Evolutionary conservation across 164 flowering plant species (phyloP).

Genomic region (Magnolia kwangsiensis): DNA sequence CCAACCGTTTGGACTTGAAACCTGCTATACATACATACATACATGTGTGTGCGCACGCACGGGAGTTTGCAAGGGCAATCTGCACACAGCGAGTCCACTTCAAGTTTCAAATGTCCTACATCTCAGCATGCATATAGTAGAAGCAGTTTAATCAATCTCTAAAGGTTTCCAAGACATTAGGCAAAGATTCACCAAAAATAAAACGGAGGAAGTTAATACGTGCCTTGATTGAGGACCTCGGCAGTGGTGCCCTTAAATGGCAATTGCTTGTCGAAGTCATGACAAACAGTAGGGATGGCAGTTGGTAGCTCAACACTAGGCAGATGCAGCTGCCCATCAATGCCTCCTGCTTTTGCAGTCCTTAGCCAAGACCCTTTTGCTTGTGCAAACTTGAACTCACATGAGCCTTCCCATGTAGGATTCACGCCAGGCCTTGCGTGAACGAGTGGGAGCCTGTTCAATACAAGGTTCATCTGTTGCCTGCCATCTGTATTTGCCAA

Average conservation of each 20-base stretch:
- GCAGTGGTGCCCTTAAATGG: slow-evolving; percentile 32
- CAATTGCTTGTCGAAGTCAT: slow-evolving; percentile 30
- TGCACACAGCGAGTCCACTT: background rate
- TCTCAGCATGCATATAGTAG: background rate
- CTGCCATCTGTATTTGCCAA: slow-evolving; percentile 39
- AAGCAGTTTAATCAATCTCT: background rate
- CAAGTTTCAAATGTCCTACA: background rate
- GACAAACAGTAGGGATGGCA: slow-evolving; percentile 19
- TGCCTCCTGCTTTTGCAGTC: slow-evolving; percentile 32
- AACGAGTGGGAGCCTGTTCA: slow-evolving; percentile 36
- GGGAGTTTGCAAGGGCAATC: background rate
- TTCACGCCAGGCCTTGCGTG: slow-evolving; percentile 31
- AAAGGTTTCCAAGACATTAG: too few species aligned
- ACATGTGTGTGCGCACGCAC: too few species aligned
- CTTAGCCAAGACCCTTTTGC: slow-evolving; percentile 31
- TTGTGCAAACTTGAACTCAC: slow-evolving; percentile 29
- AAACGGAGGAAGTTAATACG: slow-evolving; percentile 4
- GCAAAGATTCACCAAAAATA: background rate
- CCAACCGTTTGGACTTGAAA: background rate
- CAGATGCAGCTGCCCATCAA: slow-evolving; percentile 30
- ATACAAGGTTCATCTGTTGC: slow-evolving; percentile 44
- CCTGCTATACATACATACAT: background rate
- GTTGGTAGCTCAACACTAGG: slow-evolving; percentile 25
- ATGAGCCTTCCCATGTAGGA: slow-evolving; percentile 37
- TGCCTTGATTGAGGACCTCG: slow-evolving; percentile 59